phyloP scores from a whole-genome alignment of 345 rosid genomes.

The Excoecaria cochinchinensis region DNA sequence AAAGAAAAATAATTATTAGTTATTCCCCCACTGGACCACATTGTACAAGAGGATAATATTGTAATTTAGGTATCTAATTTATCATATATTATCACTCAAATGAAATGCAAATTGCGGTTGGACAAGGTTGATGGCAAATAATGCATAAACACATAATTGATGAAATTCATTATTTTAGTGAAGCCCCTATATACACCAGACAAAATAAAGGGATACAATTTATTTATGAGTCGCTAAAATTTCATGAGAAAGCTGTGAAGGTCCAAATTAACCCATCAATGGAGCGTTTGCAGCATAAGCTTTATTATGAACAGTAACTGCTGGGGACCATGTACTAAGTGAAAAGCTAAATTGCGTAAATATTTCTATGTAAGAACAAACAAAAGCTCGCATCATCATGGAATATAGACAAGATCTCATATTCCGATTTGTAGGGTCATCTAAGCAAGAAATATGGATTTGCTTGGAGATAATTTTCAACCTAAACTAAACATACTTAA shows the following conservation, averaged over 20 bases:
- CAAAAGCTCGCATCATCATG: constrained; percentile 21
- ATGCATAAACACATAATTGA: not conserved
- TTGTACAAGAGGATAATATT: not conserved
- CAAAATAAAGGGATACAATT: not conserved
- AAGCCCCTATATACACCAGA: not conserved
- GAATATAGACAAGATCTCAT: constrained; percentile 30
- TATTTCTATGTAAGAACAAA: constrained; percentile 20
- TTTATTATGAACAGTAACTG: not conserved
- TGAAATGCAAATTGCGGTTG: no score
- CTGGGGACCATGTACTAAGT: constrained; percentile 26
- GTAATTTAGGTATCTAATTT: not conserved
- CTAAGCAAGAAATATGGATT: constrained; percentile 4
- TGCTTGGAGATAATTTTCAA: not conserved
- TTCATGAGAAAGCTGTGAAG: not conserved
- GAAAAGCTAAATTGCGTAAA: constrained; percentile 1
- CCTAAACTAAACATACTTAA: not conserved
- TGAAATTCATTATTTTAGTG: not conserved
- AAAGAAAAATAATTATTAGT: no score
- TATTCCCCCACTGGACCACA: not conserved
- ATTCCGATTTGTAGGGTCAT: constrained; percentile 45
- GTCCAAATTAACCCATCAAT: not conserved
- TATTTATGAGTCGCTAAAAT: not conserved
- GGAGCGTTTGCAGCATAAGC: not conserved
- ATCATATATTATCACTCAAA: not conserved
- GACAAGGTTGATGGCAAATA: no score